Conservation (phyloP, 129 eudicot genomes). For the Centrapalus pauciflorus region DNA sequence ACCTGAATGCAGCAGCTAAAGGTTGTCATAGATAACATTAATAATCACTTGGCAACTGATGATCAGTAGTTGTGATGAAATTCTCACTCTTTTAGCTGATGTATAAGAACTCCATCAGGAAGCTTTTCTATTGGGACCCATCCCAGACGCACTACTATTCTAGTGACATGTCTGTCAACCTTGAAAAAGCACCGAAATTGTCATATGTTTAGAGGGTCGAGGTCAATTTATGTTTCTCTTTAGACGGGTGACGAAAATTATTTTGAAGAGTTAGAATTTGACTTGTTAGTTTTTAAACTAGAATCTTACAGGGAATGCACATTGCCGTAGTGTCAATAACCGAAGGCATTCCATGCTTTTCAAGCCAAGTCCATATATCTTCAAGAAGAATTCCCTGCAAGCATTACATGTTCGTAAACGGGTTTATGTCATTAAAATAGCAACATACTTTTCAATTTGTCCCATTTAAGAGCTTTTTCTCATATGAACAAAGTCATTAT, state of each 20-base stretch:
- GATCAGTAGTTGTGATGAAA: background rate
- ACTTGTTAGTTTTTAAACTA: background rate
- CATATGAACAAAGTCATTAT: too few relatives aligned
- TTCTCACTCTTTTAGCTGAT: constrained; percentile 21
- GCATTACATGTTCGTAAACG: background rate
- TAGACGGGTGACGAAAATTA: too few relatives aligned
- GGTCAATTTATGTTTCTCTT: background rate
- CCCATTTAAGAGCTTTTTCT: too few relatives aligned
- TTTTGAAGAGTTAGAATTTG: too few relatives aligned
- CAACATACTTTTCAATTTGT: too few relatives aligned
- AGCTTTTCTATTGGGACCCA: constrained; percentile 28
- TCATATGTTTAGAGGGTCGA: background rate
- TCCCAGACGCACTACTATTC: constrained; percentile 29
- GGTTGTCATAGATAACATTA: background rate
- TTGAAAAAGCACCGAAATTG: background rate
- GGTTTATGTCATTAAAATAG: too few relatives aligned
- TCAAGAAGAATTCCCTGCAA: constrained; percentile 31
- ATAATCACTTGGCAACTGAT: too few relatives aligned
- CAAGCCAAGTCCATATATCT: constrained; percentile 38
- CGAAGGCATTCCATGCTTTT: constrained; percentile 47
- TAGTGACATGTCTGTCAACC: constrained; percentile 30
- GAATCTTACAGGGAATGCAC: constrained; percentile 43
- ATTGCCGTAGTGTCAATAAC: constrained; percentile 36
- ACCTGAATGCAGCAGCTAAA: constrained; percentile 14
- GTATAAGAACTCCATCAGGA: constrained; percentile 29